These are phyloP conservation scores for Melastoma malabathricum DNA, from an alignment of 345 rosid genomes.

Conservation along the genomic window DNA sequence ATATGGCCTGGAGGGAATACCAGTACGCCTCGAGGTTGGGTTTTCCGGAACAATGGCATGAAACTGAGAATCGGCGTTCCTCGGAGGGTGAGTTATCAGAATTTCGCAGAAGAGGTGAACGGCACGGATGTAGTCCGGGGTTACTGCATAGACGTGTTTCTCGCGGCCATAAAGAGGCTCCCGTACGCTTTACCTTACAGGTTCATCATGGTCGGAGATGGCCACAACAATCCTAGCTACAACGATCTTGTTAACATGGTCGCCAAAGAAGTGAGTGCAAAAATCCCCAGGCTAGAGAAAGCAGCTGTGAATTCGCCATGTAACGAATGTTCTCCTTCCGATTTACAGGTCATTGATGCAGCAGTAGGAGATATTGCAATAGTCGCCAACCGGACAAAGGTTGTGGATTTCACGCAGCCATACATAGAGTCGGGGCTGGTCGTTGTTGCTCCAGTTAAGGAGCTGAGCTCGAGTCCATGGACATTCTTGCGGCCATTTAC, in stretches of 20 bases:
- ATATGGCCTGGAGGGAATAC: conserved; percentile 78
- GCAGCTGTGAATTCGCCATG: background rate
- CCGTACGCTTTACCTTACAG: conserved; percentile 67
- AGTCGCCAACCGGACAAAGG: conserved; percentile 52
- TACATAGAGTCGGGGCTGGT: conserved; percentile 81
- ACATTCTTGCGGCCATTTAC: conserved; percentile 73
- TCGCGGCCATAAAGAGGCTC: conserved; percentile 56
- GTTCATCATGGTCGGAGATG: conserved; percentile 74
- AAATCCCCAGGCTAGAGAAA: conserved; percentile 1
- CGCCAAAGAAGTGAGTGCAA: conserved; percentile 50
- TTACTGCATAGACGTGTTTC: conserved; percentile 62
- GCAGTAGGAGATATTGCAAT: conserved; percentile 76
- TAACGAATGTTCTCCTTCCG: conserved; percentile 4
- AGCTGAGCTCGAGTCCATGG: conserved; percentile 57
- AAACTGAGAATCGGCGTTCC: conserved; percentile 70
- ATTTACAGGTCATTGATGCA: conserved; percentile 63
- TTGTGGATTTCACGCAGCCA: conserved; percentile 82
- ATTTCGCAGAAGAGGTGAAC: conserved; percentile 34
- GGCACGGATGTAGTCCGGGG: conserved; percentile 49
- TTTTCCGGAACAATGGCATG: conserved; percentile 71
- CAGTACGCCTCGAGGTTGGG: conserved; percentile 79
- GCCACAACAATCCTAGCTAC: conserved; percentile 58
- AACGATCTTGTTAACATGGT: conserved; percentile 48
- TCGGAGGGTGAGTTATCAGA: conserved; percentile 42
- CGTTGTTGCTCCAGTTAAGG: conserved; percentile 72